Evolutionary conservation across 2,329 filamentous ascomycete genomes (phyloP).

Genomic region (Alternaria sp.): DNA sequence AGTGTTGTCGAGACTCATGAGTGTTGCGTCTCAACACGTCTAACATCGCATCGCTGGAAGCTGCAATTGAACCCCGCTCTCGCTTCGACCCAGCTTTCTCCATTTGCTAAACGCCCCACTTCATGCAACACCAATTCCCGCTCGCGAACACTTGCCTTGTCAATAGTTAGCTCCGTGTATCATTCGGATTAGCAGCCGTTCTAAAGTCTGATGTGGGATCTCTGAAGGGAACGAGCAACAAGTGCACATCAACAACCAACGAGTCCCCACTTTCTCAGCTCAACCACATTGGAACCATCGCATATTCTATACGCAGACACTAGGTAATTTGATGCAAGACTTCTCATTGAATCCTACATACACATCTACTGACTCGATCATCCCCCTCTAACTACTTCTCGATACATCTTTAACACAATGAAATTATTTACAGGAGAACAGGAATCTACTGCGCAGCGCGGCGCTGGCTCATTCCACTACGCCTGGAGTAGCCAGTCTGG

Average conservation of each 20-base stretch:
- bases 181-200: not conserved
- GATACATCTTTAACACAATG: not conserved
- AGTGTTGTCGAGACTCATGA: not conserved
- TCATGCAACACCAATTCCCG: not conserved
- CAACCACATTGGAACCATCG: not conserved
- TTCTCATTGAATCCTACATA: not conserved
- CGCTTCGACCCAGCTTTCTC: not conserved
- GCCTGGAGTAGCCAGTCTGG: conserved; percentile 24
- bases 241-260: not conserved
- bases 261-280: not conserved
- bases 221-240: not conserved
- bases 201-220: not conserved
- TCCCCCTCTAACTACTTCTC: not conserved
- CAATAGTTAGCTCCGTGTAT: not conserved
- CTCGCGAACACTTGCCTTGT: not conserved
- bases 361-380: not conserved
- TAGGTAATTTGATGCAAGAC: not conserved
- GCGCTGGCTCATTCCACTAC: conserved; percentile 30
- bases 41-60: not conserved
- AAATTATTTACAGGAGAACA: not conserved
- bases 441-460: conserved; percentile 9
- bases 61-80: not conserved
- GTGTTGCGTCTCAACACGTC: not conserved
- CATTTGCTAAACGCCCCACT: not conserved
- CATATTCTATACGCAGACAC: not conserved